Evolutionary conservation across 495 filamentous ascomycete species (phyloP).

Genomic region (Podospora pseudopauciseta): DNA sequence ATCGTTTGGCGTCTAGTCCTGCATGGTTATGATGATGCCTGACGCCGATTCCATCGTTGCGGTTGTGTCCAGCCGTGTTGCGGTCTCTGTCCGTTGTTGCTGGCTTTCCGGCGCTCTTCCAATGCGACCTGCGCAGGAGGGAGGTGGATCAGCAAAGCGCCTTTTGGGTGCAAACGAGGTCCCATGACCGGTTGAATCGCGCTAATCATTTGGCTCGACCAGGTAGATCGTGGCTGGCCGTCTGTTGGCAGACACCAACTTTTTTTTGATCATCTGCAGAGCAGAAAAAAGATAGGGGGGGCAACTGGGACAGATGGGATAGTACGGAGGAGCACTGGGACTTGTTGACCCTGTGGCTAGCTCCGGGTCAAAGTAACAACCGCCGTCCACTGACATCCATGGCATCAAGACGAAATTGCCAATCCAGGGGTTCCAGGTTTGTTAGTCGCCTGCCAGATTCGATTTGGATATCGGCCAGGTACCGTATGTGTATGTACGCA

Average conservation of each 20-base stretch:
- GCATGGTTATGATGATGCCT: constrained; percentile 8
- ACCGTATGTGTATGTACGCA: not conserved
- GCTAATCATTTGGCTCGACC: constrained; percentile 25
- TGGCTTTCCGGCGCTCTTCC: not conserved
- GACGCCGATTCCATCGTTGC: constrained; percentile 3
- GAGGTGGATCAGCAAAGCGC: constrained; percentile 19
- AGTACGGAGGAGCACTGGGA: not conserved
- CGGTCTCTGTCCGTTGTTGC: constrained; percentile 3
- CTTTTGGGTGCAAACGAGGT: constrained; percentile 28
- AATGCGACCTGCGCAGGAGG: constrained; percentile 19
- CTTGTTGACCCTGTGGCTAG: not conserved
- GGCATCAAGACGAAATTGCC: not conserved
- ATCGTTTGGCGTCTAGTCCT: not conserved
- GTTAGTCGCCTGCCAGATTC: not conserved
- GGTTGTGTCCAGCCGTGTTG: constrained; percentile 1
- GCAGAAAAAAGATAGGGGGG: constrained; percentile 15
- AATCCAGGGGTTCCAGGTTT: constrained; percentile 1
- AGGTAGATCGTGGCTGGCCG: constrained; percentile 23
- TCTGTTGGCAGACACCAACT: constrained; percentile 13
- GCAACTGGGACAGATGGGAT: not conserved
- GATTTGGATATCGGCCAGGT: not conserved
- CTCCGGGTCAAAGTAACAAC: not conserved
- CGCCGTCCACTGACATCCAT: not conserved
- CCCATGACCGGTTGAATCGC: constrained; percentile 28
- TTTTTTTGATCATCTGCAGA: constrained; percentile 18